phyloP scores from a whole-genome alignment of 371 early-diverging fungal genomes.

The Actinomucor elegans region DNA sequence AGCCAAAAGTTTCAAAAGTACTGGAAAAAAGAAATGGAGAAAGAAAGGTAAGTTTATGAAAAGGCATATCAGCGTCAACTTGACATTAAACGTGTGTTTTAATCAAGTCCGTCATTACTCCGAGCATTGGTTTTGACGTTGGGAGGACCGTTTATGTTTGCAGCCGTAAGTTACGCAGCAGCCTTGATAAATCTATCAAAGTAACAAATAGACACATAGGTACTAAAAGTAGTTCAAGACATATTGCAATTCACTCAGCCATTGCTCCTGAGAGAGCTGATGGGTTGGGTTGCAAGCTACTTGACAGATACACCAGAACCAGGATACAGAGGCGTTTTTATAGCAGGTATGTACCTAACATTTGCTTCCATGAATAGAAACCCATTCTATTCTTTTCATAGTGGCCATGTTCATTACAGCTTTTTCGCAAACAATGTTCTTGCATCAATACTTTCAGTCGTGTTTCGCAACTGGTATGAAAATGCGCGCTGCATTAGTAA shows the following conservation, averaged over 20 bases:
- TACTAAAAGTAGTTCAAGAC: slow-evolving; percentile 74
- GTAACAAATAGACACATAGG: background rate
- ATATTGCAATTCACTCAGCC: slow-evolving; percentile 76
- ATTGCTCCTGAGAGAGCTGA: slow-evolving; percentile 62
- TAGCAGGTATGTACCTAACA: slow-evolving; percentile 33
- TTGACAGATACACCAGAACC: slow-evolving; percentile 43
- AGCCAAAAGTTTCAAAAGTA: slow-evolving; percentile 56
- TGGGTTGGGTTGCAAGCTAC: slow-evolving; percentile 60
- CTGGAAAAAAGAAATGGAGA: slow-evolving; percentile 63
- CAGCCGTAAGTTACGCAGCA: background rate
- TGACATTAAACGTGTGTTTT: no score
- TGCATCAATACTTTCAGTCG: slow-evolving; percentile 85
- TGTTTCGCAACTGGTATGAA: slow-evolving; percentile 68
- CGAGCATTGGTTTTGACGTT: slow-evolving; percentile 59
- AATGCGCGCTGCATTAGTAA: slow-evolving; percentile 74
- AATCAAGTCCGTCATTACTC: no score
- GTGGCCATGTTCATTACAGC: slow-evolving; percentile 74
- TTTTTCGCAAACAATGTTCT: slow-evolving; percentile 67
- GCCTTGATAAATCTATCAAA: no score
- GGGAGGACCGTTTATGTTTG: slow-evolving; percentile 51
- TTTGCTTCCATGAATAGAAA: background rate
- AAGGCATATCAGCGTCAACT: no score
- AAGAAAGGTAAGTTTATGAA: slow-evolving; percentile 45
- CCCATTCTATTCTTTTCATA: background rate
- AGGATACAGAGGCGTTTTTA: slow-evolving; percentile 56